Base-by-base conservation (phyloP, 1,284 basidiomycete species). In the Ceraceosorus bombacis region DNA sequence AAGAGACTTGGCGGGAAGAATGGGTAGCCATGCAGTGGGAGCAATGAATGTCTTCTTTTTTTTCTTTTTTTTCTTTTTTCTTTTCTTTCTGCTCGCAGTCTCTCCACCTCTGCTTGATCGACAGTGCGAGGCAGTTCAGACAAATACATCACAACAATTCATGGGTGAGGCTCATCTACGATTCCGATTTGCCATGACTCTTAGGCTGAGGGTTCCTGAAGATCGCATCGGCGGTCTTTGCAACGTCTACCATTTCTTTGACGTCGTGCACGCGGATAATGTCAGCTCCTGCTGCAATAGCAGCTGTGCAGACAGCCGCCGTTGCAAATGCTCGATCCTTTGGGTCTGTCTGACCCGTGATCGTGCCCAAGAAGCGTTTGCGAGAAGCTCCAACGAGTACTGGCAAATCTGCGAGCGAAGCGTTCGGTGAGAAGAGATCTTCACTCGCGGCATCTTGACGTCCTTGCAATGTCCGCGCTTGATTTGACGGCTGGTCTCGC, bases 261-360 rank as follows among this genome's bases (percentile, higher is more conserved):
- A 87, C 84, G 74, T 94, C 88, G 78, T 98, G 94, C 2, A 95
- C 90, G 27, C 93, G 80, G 1, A 96, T 83, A 0, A 92, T 79
- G 60, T 85, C 82, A 0, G 85, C 85, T 0, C 65, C 71, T 70
- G 88, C 86, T 64, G 86, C 85, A 6, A 90, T 84, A 39, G 88
- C 88, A 67, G 85, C 86, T 0, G 86, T 80, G 40, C 89, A 86
- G 4, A 87, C 84, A 0, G 88, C 88, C 0, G 88, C 87, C 12
- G 93, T 96, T 1, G 89, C 93, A 79, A 83, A 88, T 0, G 80
- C 83, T 7, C 93, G 81, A 61, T 90, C 86, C 58, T 81, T 83
- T 0, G 90, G 78, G 51, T 82, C 82, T 41, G 50, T 83, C 79
- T 50, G 79, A 70, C 64, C 70, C 41, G 73, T 71, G 10, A 74